A percentile compares a stretch with the other conserved stretches of the same genome.
These are phyloP conservation scores for Trichophyton verrucosum DNA, from an alignment of 2,329 filamentous ascomycete genomes.

Conservation along the genomic window DNA sequence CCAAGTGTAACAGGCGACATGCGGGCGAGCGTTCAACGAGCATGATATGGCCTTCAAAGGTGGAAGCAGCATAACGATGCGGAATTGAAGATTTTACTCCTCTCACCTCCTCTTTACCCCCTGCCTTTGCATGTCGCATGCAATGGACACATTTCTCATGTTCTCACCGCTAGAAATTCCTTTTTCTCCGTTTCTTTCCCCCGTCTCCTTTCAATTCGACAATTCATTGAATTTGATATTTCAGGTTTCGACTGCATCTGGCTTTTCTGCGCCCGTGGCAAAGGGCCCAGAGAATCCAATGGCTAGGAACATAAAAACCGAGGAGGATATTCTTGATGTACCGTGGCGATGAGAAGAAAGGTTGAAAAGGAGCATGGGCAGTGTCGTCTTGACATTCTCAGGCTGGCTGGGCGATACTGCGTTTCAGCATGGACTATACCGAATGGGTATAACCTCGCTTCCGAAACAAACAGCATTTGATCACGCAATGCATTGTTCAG, in stretches of 20 bases:
- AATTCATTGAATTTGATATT: neutral
- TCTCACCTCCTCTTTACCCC: neutral
- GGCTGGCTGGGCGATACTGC: neutral
- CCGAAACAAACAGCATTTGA: neutral
- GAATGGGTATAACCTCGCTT: conserved; percentile 1
- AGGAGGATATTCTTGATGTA: neutral
- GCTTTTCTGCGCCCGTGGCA: neutral
- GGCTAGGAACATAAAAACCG: neutral
- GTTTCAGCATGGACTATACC: conserved; percentile 1
- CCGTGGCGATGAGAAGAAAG: neutral
- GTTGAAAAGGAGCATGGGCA: neutral
- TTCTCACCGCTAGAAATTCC: neutral
- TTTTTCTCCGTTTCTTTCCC: neutral
- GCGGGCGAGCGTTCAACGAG: neutral
- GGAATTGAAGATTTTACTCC: neutral
- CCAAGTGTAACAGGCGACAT: neutral
- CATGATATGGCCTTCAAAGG: neutral
- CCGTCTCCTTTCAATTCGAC: neutral
- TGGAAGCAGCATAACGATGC: neutral
- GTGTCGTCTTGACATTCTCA: neutral
- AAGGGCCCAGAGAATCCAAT: neutral
- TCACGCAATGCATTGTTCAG: conserved; percentile 1
- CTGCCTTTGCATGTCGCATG: neutral
- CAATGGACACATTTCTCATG: neutral
- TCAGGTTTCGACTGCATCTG: neutral